phyloP scores from a whole-genome alignment of 768 basidiomycete genomes.

The Amanita rimosa region DNA sequence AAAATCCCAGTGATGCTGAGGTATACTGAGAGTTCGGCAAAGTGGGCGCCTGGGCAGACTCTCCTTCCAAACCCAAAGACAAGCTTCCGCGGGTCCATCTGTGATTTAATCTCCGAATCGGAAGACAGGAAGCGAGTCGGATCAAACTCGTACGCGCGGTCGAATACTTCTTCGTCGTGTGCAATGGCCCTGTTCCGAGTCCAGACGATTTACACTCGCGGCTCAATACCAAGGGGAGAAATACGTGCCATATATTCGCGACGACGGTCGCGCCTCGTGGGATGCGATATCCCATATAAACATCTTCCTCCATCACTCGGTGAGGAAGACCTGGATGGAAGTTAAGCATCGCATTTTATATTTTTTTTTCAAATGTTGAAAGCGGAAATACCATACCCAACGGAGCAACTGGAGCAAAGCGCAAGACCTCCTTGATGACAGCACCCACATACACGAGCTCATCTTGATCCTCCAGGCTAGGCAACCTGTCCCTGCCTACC shows the following conservation, averaged over 20 bases:
- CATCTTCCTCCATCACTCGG: constrained; percentile 9
- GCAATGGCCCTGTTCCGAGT: neutral
- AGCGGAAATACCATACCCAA: constrained; percentile 7
- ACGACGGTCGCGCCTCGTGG: constrained; percentile 11
- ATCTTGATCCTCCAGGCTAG: constrained; percentile 13
- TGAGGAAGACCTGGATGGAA: constrained; percentile 9
- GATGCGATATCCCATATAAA: constrained; percentile 11
- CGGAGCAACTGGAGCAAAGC: constrained; percentile 11
- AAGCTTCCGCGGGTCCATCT: constrained; percentile 4
- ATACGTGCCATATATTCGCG: constrained; percentile 11
- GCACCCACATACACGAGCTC: constrained; percentile 12
- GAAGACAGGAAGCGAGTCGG: constrained; percentile 5
- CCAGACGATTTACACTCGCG: neutral
- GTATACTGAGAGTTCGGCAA: constrained; percentile 4
- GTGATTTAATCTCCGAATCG: neutral
- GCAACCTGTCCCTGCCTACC: constrained; percentile 15
- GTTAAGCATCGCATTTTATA: neutral
- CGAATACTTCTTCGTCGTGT: constrained; percentile 4
- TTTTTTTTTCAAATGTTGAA: constrained; percentile 1
- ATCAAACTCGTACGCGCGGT: neutral
- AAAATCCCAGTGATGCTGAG: constrained; percentile 6
- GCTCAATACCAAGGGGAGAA: neutral
- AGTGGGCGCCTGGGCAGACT: constrained; percentile 7
- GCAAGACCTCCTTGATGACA: constrained; percentile 11
- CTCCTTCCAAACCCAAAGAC: constrained; percentile 5